These are phyloP conservation scores for Amanita jacksonii DNA, from an alignment of 768 basidiomycete species.

Conservation along the genomic window DNA sequence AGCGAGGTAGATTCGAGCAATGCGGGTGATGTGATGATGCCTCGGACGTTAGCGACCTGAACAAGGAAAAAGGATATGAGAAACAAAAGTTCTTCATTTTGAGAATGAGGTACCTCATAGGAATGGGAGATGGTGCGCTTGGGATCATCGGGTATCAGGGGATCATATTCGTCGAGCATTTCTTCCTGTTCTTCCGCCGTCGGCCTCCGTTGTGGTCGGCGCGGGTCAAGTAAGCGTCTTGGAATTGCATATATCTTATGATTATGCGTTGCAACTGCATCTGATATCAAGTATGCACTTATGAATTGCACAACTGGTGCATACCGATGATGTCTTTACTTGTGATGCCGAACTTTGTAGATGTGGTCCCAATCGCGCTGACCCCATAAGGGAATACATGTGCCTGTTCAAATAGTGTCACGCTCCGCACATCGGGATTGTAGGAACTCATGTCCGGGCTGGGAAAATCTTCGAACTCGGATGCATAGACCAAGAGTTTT, in stretches of 20 bases:
- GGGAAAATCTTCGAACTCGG: background rate
- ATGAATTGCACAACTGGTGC: conserved; percentile 19
- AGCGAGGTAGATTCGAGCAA: conserved; percentile 89
- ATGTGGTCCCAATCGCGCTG: conserved; percentile 62
- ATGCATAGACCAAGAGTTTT: conserved; percentile 2
- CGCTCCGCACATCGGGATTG: conserved; percentile 40
- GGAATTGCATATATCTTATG: conserved; percentile 70
- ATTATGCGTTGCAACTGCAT: conserved; percentile 65
- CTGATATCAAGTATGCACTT: background rate
- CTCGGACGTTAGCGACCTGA: conserved; percentile 62
- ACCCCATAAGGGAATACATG: conserved; percentile 65
- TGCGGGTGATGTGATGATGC: conserved; percentile 71
- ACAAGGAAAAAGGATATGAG: conserved; percentile 2
- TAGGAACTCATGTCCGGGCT: conserved; percentile 37
- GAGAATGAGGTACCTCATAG: conserved; percentile 26
- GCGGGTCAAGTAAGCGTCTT: conserved; percentile 68
- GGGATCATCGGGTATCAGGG: conserved; percentile 66
- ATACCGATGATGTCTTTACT: conserved; percentile 79
- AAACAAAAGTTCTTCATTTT: background rate
- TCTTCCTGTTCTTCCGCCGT: conserved; percentile 79
- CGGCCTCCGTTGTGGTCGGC: conserved; percentile 68
- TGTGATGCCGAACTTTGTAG: conserved; percentile 83
- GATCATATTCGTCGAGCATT: conserved; percentile 77
- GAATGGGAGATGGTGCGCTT: conserved; percentile 39
- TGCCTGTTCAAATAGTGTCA: conserved; percentile 57